Conservation (phyloP, 2,329 filamentous ascomycete species). For the Trichoderma harzianum region DNA sequence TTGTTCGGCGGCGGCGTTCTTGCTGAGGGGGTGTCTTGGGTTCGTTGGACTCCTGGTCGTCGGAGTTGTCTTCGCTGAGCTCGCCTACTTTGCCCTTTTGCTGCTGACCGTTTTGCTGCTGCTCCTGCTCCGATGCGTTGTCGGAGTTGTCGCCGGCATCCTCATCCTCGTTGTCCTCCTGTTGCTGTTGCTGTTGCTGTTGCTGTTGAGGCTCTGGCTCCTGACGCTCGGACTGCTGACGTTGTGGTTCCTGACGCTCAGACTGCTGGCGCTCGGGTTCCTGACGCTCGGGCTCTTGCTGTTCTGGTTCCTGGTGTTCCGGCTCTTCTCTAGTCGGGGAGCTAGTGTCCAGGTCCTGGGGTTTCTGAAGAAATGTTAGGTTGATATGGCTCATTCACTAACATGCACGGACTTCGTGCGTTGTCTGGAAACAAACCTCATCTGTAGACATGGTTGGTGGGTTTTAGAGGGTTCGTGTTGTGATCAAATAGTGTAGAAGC, state of each 20-base stretch:
- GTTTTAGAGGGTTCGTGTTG: neutral
- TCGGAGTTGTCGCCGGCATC: neutral
- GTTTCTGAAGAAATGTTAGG: neutral
- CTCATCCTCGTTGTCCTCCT: neutral
- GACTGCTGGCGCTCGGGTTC: neutral
- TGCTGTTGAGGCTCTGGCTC: neutral
- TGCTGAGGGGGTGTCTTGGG: slow-evolving; percentile 5
- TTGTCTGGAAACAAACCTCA: neutral
- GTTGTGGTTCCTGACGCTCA: neutral
- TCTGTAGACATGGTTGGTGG: slow-evolving; percentile 9
- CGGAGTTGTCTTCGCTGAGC: slow-evolving; percentile 12
- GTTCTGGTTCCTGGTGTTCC: neutral
- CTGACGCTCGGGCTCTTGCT: neutral
- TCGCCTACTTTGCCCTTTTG: neutral
- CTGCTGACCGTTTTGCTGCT: neutral
- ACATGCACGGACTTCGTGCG: neutral
- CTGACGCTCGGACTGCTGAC: too few species aligned
- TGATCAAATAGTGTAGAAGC: neutral
- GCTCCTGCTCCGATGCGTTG: slow-evolving; percentile 12
- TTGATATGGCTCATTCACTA: neutral
- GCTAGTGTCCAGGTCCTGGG: neutral
- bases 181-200: neutral
- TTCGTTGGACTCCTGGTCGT: slow-evolving; percentile 7
- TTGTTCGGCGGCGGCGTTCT: neutral
- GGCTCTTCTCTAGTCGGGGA: neutral